Evolutionary conservation across 768 basidiomycete genomes (phyloP), one percentile per base, ranked within the genome.

Genomic region (Tephrocybe sp.): DNA sequence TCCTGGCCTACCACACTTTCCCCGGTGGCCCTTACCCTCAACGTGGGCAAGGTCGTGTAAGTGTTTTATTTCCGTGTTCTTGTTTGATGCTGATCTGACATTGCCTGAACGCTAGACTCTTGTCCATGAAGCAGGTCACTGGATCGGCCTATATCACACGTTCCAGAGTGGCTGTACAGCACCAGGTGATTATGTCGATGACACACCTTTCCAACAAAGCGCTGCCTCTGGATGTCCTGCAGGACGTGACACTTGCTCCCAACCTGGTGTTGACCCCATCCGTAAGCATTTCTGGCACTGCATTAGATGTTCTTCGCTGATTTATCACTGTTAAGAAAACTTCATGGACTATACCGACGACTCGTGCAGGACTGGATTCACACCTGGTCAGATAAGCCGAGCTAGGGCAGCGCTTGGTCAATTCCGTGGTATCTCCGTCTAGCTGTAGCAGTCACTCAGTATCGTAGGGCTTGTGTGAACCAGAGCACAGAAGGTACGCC

Each of bases 131-230:
- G 70, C 69, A 36, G 77, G 79, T 5, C 79, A 81, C 64, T 83
- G 80, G 79, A 61, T 70, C 34, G 79, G 80, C 12, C 69, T 81
- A 8, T 80, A 79, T 62, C 79, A 80, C 58, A 80, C 79, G 18
- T 81, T 80, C 73, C 73, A 80, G 65, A 74, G 75, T 25, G 73
- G 73, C n/a, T 75, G 69, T 66, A 44, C 57, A 12, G 55, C 53
- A 57, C 21, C 66, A 1, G 75, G 74, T 32, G 74, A 77, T 56
- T 45, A 48, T 21, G 72, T 77, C 49, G 60, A 60, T 26, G 75
- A 76, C 56, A 77, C 73, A 0, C 71, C 74, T 14, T 62, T 73
- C 6, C 73, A 76, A 58, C 69, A 68, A 0, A 65, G 63, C 4
- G 56, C 74, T 32, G 72, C 73, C 15, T 66, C 58, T 39, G 73